Evolutionary conservation across 441 rosid genomes (phyloP).

Genomic region (Gossypium gossypioides): DNA sequence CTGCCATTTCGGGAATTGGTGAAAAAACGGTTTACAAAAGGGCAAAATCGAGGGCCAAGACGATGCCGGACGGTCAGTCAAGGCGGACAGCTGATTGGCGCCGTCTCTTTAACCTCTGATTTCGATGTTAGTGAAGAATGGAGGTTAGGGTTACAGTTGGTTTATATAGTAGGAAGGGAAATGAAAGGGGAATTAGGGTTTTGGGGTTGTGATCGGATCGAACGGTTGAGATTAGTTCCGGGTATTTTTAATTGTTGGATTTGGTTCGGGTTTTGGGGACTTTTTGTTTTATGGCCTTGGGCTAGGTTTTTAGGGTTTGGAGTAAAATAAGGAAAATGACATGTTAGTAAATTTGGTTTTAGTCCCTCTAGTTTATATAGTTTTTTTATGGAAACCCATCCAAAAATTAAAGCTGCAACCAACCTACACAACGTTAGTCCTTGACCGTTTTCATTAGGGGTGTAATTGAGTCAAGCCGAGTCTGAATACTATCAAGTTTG

Average conservation of each 20-base stretch:
- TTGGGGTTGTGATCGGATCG: slow-evolving; percentile 30
- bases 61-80: slow-evolving; percentile 47
- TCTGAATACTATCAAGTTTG: too few relatives aligned
- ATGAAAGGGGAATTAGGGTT: slow-evolving; percentile 8
- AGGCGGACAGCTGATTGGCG: slow-evolving; percentile 61
- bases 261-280: slow-evolving; percentile 15
- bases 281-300: neutral
- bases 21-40: neutral
- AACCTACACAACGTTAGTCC: too few relatives aligned
- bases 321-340: neutral
- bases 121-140: neutral
- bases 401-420: too few relatives aligned
- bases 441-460: too few relatives aligned
- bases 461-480: too few relatives aligned
- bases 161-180: slow-evolving; percentile 15
- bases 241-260: slow-evolving; percentile 3
- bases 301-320: neutral
- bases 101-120: slow-evolving; percentile 77
- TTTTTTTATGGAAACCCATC: too few relatives aligned
- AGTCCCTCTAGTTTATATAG: too few relatives aligned
- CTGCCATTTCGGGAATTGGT: slow-evolving; percentile 30
- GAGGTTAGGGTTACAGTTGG: neutral
- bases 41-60: slow-evolving; percentile 67
- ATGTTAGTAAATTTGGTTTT: too few relatives aligned
- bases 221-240: slow-evolving; percentile 29